Evolutionary conservation across 805 yeast genomes (phyloP).

Genomic region (Metschnikowia peoriensis): DNA sequence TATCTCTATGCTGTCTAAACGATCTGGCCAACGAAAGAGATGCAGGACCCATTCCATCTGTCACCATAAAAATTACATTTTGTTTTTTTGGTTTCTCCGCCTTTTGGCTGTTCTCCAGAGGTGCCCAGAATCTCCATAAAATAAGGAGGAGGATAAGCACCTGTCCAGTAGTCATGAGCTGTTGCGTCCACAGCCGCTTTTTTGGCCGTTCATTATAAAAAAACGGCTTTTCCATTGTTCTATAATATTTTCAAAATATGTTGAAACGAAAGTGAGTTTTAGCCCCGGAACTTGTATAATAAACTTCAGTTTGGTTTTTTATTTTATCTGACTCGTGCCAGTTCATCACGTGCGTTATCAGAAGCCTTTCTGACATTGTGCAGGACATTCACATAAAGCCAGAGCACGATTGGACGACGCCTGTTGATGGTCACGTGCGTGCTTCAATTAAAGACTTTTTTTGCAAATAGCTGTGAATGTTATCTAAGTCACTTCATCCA

Average conservation of each 20-base stretch:
- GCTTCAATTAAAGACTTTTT: too few relatives aligned
- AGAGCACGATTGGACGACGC: too few relatives aligned
- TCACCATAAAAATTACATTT: constrained; percentile 82
- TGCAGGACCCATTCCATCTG: constrained; percentile 96
- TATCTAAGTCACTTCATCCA: too few relatives aligned
- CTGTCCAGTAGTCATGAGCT: neutral
- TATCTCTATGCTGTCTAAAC: constrained; percentile 61
- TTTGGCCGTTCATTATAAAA: constrained; percentile 6
- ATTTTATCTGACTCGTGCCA: neutral
- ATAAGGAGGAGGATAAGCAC: neutral
- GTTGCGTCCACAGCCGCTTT: neutral
- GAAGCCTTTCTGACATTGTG: neutral
- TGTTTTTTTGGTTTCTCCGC: constrained; percentile 42
- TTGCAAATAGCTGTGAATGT: too few relatives aligned
- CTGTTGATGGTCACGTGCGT: too few relatives aligned
- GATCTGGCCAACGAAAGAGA: constrained; percentile 77
- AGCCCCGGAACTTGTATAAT: neutral
- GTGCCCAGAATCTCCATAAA: constrained; percentile 1
- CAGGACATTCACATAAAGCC: neutral
- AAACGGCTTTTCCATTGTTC: constrained; percentile 7
- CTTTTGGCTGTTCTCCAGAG: neutral
- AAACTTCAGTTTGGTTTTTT: too few relatives aligned
- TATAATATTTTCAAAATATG: neutral
- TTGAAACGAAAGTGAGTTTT: neutral
- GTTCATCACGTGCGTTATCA: constrained; percentile 1